phyloP scores from a whole-genome alignment of 164 flowering plant genomes.

The Dillenia suffruticosa region DNA sequence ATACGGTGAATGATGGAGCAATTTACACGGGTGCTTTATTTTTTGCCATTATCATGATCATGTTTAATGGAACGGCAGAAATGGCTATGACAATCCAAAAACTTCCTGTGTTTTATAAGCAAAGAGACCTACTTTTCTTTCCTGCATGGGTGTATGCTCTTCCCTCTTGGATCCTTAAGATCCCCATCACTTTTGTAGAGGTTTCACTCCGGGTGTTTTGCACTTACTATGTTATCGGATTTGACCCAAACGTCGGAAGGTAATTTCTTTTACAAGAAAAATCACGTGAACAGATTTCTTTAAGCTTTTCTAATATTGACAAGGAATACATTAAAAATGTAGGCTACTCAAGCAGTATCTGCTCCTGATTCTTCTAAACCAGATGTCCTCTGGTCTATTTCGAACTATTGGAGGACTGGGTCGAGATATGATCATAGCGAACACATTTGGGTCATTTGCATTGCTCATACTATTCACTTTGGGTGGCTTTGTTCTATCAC shows the following conservation, averaged over 20 bases:
- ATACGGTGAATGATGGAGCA: conserved; percentile 29
- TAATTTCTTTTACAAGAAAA: conserved; percentile 2
- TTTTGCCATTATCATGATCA: conserved; percentile 26
- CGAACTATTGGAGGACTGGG: conserved; percentile 40
- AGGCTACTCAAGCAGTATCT: conserved; percentile 51
- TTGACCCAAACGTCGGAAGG: conserved; percentile 48
- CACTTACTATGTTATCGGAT: conserved; percentile 56
- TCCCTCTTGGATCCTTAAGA: conserved; percentile 37
- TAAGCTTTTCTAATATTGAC: neutral
- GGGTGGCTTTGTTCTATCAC: conserved; percentile 45
- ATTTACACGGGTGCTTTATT: conserved; percentile 45
- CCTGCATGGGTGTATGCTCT: conserved; percentile 42
- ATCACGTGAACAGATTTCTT: neutral
- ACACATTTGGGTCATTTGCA: conserved; percentile 43
- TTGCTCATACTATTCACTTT: conserved; percentile 29
- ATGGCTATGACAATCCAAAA: conserved; percentile 42
- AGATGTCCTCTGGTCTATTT: conserved; percentile 53
- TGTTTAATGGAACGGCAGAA: conserved; percentile 55
- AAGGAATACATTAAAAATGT: conserved; percentile 4
- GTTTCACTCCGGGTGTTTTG: conserved; percentile 42
- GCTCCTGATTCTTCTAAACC: conserved; percentile 33
- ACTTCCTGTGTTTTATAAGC: conserved; percentile 54
- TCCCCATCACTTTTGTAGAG: conserved; percentile 49
- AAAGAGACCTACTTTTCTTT: conserved; percentile 45
- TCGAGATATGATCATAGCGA: conserved; percentile 45